phyloP scores from a whole-genome alignment of 208 protist genomes.

The Crithidia sp. region DNA sequence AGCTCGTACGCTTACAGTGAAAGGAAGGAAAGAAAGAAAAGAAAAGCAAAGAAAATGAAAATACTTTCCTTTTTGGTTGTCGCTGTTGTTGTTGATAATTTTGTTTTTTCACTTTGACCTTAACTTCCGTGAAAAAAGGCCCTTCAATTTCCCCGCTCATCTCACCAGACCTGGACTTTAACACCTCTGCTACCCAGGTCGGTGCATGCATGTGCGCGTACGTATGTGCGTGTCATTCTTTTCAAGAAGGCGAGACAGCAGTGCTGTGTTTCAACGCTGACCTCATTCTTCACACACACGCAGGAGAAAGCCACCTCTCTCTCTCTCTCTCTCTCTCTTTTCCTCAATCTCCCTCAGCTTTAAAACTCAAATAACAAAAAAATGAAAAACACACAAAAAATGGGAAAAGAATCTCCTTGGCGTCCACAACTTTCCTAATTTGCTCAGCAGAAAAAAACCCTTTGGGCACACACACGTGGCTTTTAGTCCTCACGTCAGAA shows the following conservation, averaged over 20 bases:
- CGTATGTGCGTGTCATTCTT: background rate
- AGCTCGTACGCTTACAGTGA: background rate
- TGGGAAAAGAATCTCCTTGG: no score
- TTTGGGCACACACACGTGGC: no score
- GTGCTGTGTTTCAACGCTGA: no score
- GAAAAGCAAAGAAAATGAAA: background rate
- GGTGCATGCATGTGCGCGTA: background rate
- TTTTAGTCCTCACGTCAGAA: background rate
- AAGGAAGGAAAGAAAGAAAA: background rate
- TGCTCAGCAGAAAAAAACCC: conserved; percentile 4
- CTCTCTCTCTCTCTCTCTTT: background rate
- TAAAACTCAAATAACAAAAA: background rate
- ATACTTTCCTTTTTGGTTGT: background rate
- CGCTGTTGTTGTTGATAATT: background rate
- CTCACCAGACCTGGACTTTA: no score
- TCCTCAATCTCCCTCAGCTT: background rate
- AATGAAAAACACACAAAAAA: background rate
- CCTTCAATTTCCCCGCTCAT: no score
- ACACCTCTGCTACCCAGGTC: no score
- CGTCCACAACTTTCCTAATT: no score
- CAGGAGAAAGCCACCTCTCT: background rate
- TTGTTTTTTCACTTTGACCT: background rate
- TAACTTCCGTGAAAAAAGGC: background rate
- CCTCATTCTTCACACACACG: no score
- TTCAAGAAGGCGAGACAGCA: background rate